Evolutionary conservation across 495 filamentous ascomycete genomes (phyloP), one percentile per base, ranked within the genome.

Genomic region (Poronia punctata): DNA sequence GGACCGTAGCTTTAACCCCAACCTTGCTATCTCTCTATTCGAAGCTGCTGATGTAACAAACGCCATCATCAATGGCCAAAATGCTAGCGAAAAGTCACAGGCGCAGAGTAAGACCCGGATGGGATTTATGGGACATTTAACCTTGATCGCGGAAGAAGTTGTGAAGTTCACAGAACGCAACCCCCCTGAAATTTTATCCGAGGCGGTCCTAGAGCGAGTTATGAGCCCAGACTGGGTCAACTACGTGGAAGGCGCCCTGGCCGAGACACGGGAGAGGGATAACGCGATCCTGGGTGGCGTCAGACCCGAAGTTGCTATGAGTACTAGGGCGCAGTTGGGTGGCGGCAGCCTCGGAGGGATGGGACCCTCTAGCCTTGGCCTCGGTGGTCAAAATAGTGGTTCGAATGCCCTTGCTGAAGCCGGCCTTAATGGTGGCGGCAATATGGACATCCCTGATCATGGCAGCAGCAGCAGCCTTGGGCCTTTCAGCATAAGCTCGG

Each of bases 211-310:
- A 53, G 85, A 96, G 39, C 86, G 83, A 46, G 88, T 96, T 15
- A 81, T 88, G 67, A 82, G 84, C 47, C 75, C 77, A 14, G 79
- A 86, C 36, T 99, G 92, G 92, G 83, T 90, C 36, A 82, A 88
- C 37, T 99, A 97, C 50, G 93, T 99, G 25, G 92, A 96, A 60
- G 84, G 88, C 30, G 88, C 88, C 0, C 72, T 99, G 15, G 86
- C 90, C 1, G 92, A 95, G 60, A 99, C 92, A 0, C 67, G 93
- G 14, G 90, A 97, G 62, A 83, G 92, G 28, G 92, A 99, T 51
- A 99, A 99, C 61, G 92, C 92, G 7, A 93, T 99, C 34, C 81
- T 99, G n/a, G 92, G 92, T 27, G 92, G 92, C 8, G 88, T 97
- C 4, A 79, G 90, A 27, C 92, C 92, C 1, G 92, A 96, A 45